These are phyloP conservation scores for Nasturtium officinale DNA, from an alignment of 345 rosid genomes.

Conservation along the genomic window DNA sequence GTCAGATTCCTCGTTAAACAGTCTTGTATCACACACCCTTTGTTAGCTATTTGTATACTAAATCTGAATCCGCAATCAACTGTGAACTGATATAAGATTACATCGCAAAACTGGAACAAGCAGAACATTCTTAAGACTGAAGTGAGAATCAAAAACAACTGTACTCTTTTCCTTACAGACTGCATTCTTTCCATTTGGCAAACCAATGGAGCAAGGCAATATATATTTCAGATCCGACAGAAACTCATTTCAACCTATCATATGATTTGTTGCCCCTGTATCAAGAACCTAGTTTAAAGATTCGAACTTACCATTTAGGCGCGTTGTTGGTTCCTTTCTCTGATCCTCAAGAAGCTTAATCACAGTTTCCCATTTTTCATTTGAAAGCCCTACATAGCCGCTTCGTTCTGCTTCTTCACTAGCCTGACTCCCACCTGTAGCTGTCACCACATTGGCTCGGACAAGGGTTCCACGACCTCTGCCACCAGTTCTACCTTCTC, in stretches of 20 bases:
- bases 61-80: background rate
- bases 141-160: background rate
- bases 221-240: background rate
- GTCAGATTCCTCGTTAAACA: constrained; percentile 21
- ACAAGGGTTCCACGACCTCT: too few species aligned
- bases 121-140: background rate
- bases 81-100: constrained; percentile 1
- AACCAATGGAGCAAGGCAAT: accelerated
- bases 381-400: too few species aligned
- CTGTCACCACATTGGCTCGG: too few species aligned
- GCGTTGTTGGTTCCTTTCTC: background rate
- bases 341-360: too few species aligned
- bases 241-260: background rate
- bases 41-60: background rate
- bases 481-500: too few species aligned
- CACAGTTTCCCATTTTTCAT: too few species aligned
- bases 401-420: too few species aligned
- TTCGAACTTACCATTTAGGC: background rate
- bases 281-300: background rate
- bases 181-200: background rate
- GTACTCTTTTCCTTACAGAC: background rate
- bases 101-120: background rate
- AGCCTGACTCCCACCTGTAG: too few species aligned
- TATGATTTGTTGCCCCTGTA: background rate
- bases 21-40: constrained; percentile 33